Evolutionary conservation across 768 basidiomycete genomes (phyloP).

Genomic region (Ramaria sp.): DNA sequence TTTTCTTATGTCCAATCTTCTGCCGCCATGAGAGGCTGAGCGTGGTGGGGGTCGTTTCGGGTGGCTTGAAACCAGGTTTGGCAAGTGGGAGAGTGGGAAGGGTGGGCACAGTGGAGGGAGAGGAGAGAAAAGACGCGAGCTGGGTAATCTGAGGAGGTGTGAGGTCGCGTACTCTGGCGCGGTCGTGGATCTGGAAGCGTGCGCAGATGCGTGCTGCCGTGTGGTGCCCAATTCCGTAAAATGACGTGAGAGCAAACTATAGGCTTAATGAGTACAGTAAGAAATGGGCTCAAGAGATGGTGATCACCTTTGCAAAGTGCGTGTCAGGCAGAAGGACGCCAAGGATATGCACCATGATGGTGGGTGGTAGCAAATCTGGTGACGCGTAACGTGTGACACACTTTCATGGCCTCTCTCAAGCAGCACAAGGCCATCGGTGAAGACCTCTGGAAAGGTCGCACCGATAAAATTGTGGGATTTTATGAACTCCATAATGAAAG

Average conservation of each 20-base stretch:
- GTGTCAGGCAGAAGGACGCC: conserved; percentile 75
- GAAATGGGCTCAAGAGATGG: neutral
- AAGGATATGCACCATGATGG: conserved; percentile 72
- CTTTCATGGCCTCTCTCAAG: conserved; percentile 27
- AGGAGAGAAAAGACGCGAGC: conserved; percentile 89
- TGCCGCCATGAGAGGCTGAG: conserved; percentile 15
- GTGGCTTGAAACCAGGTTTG: conserved; percentile 37
- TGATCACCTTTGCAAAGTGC: conserved; percentile 61
- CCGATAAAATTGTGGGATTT: conserved; percentile 82
- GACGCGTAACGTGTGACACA: neutral
- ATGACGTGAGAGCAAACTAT: conserved; percentile 82
- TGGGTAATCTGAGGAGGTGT: conserved; percentile 82
- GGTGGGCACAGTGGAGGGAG: conserved; percentile 64
- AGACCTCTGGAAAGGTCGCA: conserved; percentile 89
- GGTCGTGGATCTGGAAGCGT: conserved; percentile 85
- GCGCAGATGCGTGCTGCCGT: conserved; percentile 79
- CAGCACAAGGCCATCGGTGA: conserved; percentile 86
- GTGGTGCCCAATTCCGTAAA: conserved; percentile 78
- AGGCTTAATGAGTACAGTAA: neutral
- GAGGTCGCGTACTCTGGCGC: conserved; percentile 68
- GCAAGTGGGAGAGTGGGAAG: conserved; percentile 63
- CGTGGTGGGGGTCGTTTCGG: conserved; percentile 27
- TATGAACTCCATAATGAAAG: neutral
- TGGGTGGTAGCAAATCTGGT: conserved; percentile 3
- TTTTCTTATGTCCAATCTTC: neutral